Percentiles rank a stretch among this genome's conserved stretches.
These are phyloP conservation scores for Talaromyces thailandensis DNA, from an alignment of 495 filamentous ascomycete genomes.

Conservation along the genomic window DNA sequence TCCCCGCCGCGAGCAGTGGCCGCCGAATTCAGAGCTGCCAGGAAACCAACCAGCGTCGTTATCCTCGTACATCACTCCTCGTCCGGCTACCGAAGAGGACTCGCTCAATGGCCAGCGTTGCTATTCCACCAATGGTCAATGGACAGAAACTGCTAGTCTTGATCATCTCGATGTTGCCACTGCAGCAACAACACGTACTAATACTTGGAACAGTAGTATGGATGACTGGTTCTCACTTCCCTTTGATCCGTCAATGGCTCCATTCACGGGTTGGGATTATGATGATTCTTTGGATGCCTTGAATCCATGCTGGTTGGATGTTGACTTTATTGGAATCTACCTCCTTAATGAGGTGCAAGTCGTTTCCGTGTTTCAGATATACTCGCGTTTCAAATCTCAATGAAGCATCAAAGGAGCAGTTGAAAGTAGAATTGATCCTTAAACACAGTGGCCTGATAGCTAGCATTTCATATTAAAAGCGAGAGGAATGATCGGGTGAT, in stretches of 20 bases:
- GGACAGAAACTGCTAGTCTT: not conserved
- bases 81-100: not conserved
- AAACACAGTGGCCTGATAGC: not conserved
- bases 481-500: not conserved
- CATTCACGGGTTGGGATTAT: conserved; percentile 26
- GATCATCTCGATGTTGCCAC: not conserved
- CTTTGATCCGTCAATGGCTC: conserved; percentile 46
- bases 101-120: not conserved
- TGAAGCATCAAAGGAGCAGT: not conserved
- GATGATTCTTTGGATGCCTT: conserved; percentile 31
- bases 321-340: conserved; percentile 43
- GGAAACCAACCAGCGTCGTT: not conserved
- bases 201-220: not conserved
- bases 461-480: not conserved
- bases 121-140: not conserved
- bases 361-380: not conserved
- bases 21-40: not conserved
- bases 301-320: conserved; percentile 36
- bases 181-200: not conserved
- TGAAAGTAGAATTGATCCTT: not conserved
- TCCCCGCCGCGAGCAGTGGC: not conserved
- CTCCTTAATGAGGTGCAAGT: conserved; percentile 16
- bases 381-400: not conserved
- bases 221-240: conserved; percentile 45
- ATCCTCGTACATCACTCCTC: not conserved